phyloP scores from a whole-genome alignment of 2,329 filamentous ascomycete genomes.

The Stagonosporopsis tanaceti region DNA sequence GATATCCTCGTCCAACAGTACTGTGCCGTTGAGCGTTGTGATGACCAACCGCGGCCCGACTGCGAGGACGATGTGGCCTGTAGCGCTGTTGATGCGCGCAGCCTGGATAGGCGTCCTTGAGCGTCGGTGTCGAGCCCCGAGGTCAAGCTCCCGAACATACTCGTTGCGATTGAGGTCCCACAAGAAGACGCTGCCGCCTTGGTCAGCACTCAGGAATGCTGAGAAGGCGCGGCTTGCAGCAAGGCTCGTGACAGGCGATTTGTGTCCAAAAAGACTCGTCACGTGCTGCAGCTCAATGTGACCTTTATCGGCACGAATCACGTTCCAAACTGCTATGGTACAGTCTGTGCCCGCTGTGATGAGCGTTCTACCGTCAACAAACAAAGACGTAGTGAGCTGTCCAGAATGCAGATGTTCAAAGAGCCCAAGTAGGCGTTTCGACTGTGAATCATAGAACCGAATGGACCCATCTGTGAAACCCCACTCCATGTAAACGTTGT shows the following conservation, averaged over 20 bases:
- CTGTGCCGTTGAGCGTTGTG: conserved; percentile 86
- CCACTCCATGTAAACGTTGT: conserved; percentile 95
- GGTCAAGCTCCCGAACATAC: conserved; percentile 78
- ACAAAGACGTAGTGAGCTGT: conserved; percentile 81
- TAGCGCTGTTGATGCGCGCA: conserved; percentile 86
- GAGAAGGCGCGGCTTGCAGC: conserved; percentile 89
- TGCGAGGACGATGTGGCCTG: conserved; percentile 87
- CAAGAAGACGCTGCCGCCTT: conserved; percentile 82
- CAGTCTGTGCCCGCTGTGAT: conserved; percentile 94
- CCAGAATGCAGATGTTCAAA: conserved; percentile 95
- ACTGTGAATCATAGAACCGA: conserved; percentile 87
- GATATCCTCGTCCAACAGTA: conserved; percentile 82
- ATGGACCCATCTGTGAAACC: conserved; percentile 93
- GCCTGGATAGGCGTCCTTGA: conserved; percentile 63
- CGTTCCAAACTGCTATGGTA: conserved; percentile 83
- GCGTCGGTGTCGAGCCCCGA: conserved; percentile 35
- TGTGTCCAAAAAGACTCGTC: conserved; percentile 89
- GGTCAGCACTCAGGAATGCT: conserved; percentile 82
- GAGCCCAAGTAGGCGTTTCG: conserved; percentile 81
- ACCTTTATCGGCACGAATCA: conserved; percentile 67
- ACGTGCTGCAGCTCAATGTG: conserved; percentile 80
- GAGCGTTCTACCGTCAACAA: conserved; percentile 88
- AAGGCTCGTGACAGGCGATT: conserved; percentile 80
- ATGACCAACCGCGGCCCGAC: conserved; percentile 76
- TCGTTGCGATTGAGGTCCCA: conserved; percentile 95